phyloP scores from a whole-genome alignment of 306 rosid species.

The Malus asiatica region DNA sequence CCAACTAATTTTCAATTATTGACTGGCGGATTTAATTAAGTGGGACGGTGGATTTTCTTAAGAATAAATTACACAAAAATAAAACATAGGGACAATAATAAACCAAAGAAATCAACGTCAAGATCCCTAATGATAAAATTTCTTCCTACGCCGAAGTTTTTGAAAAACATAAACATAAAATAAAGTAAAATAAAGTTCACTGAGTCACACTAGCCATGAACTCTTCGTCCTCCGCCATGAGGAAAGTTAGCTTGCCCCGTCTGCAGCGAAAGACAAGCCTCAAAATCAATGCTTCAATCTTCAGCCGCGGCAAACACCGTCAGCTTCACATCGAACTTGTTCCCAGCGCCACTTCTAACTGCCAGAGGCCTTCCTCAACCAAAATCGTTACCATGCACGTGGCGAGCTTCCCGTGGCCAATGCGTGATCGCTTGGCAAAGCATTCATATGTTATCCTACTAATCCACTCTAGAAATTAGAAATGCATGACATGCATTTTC shows the following conservation, averaged over 20 bases:
- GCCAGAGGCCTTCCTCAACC: slow-evolving; percentile 41
- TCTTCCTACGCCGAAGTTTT: too few relatives aligned
- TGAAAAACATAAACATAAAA: too few relatives aligned
- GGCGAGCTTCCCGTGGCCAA: slow-evolving; percentile 27
- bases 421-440: neutral
- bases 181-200: neutral
- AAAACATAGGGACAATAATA: too few relatives aligned
- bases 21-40: too few relatives aligned
- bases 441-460: neutral
- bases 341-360: slow-evolving; percentile 21
- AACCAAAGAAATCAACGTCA: too few relatives aligned
- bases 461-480: neutral
- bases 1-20: too few relatives aligned
- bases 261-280: slow-evolving; percentile 19
- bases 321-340: slow-evolving; percentile 22
- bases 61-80: too few relatives aligned
- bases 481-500: too few relatives aligned
- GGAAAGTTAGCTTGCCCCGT: neutral
- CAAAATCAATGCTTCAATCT: slow-evolving; percentile 33
- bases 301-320: slow-evolving; percentile 20
- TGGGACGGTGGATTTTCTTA: too few relatives aligned
- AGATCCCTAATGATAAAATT: too few relatives aligned
- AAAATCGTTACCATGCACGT: slow-evolving; percentile 35
- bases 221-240: slow-evolving; percentile 17
- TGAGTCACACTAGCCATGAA: neutral